These are phyloP conservation scores for Mucor mucedo DNA, from an alignment of 371 early-diverging fungal genomes.

Conservation along the genomic window DNA sequence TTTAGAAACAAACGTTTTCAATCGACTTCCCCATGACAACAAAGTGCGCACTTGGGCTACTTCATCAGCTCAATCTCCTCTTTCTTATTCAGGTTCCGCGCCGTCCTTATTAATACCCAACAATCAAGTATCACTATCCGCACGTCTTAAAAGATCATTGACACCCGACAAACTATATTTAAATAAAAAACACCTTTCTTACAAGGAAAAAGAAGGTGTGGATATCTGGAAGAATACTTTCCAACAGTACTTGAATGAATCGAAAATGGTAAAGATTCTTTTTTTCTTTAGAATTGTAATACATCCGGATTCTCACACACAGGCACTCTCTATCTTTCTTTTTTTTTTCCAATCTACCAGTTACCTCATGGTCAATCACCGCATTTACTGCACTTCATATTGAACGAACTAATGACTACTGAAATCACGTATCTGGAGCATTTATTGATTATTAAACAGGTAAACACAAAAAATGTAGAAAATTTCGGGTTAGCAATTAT, in stretches of 20 bases:
- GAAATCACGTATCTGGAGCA: conserved; percentile 55
- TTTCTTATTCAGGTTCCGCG: conserved; percentile 18
- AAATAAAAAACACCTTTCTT: conserved; percentile 1
- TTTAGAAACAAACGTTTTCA: conserved; percentile 6
- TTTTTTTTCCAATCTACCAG: neutral
- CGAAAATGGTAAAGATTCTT: conserved; percentile 21
- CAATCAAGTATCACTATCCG: conserved; percentile 15
- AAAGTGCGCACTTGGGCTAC: conserved; percentile 3
- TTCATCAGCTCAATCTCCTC: conserved; percentile 3
- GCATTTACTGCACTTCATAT: conserved; percentile 47
- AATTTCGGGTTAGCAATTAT: neutral
- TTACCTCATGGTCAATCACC: conserved; percentile 29
- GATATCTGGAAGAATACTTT: conserved; percentile 22
- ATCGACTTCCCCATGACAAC: conserved; percentile 1
- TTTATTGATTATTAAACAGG: conserved; percentile 49
- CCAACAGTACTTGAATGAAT: conserved; percentile 9
- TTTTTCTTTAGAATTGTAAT: neutral
- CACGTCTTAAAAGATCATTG: conserved; percentile 16
- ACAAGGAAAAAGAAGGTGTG: conserved; percentile 26
- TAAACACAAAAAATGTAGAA: conserved; percentile 20
- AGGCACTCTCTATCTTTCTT: neutral
- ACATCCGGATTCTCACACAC: neutral
- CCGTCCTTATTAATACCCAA: conserved; percentile 16
- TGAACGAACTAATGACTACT: conserved; percentile 49
- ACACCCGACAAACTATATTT: conserved; percentile 12